Conservation (phyloP, 1,284 basidiomycete genomes). For the Microbotryum violaceum region DNA sequence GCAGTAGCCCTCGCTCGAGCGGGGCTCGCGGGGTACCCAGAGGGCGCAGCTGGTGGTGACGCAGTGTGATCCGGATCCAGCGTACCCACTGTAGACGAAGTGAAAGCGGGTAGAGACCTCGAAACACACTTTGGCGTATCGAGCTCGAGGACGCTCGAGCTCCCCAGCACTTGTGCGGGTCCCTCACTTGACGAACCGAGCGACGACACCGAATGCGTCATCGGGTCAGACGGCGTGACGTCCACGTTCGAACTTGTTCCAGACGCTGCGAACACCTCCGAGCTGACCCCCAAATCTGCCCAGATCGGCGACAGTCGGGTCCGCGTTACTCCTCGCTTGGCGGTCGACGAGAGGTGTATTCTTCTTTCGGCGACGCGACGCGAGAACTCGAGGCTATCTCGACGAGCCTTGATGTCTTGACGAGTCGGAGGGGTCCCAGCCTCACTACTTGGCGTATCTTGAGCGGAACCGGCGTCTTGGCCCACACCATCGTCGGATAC, state of each 20-base stretch:
- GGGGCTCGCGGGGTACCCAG: neutral
- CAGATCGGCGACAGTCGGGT: neutral
- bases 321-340: neutral
- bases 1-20: neutral
- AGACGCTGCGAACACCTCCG: neutral
- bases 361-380: slow-evolving; percentile 34
- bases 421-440: slow-evolving; percentile 6
- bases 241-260: neutral
- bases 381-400: slow-evolving; percentile 34
- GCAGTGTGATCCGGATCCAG: neutral
- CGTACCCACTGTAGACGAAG: too few relatives aligned
- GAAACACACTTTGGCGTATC: too few relatives aligned
- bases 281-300: neutral
- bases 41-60: neutral
- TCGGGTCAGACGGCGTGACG: neutral
- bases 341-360: neutral
- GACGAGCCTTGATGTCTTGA: too few relatives aligned
- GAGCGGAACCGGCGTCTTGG: neutral
- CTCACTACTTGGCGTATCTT: neutral
- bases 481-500: slow-evolving; percentile 3
- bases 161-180: neutral
- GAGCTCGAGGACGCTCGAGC: too few relatives aligned
- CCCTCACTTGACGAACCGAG: neutral
- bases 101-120: too few relatives aligned
- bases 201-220: neutral